These are phyloP conservation scores for Pythium coloratum DNA, from an alignment of 352 stramenopile genomes.

Conservation along the genomic window DNA sequence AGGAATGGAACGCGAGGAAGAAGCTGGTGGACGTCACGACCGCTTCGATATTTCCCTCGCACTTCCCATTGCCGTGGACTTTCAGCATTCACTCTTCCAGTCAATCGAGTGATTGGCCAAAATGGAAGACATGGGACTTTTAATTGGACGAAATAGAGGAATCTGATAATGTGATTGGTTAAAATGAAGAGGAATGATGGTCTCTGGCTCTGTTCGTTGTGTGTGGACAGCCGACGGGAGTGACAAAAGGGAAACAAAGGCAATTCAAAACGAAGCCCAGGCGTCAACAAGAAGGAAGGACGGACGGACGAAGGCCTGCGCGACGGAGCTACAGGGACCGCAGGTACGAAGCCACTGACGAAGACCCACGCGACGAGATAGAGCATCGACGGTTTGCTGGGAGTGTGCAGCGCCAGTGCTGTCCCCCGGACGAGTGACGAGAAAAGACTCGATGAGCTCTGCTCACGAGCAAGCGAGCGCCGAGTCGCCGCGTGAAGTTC, in stretches of 20 bases:
- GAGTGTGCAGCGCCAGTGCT: background rate
- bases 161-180: slow-evolving; percentile 10
- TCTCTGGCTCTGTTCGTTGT: slow-evolving; percentile 7
- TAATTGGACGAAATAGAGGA: slow-evolving; percentile 19
- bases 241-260: background rate
- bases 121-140: background rate
- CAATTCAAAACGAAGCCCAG: background rate
- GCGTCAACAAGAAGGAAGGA: background rate
- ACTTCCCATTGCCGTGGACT: background rate
- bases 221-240: slow-evolving; percentile 14
- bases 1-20: background rate
- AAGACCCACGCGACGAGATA: background rate
- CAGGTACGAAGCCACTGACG: background rate
- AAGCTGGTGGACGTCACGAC: background rate
- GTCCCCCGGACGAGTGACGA: background rate
- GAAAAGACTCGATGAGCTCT: background rate
- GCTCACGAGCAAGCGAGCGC: slow-evolving; percentile 1
- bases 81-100: slow-evolving; percentile 16
- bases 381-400: background rate
- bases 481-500: background rate
- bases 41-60: slow-evolving; percentile 26
- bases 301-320: background rate
- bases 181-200: slow-evolving; percentile 15
- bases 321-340: background rate
- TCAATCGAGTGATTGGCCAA: slow-evolving; percentile 14